phyloP scores from a whole-genome alignment of 148 eudicot species.

The Dianthus caryophyllus region DNA sequence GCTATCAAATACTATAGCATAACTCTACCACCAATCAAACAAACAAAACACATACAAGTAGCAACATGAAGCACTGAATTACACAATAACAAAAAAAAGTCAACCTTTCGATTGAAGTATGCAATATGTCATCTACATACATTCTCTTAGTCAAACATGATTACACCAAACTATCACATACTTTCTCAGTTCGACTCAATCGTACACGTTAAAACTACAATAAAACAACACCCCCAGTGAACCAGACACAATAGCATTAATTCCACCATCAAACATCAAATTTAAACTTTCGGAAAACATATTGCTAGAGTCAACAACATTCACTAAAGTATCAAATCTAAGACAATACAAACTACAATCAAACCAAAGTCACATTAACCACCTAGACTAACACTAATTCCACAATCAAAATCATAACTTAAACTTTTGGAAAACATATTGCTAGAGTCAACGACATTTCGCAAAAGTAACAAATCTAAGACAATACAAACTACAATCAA shows the following conservation, averaged over 20 bases:
- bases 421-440: no score
- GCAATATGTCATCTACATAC: not conserved
- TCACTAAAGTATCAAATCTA: no score
- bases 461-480: no score
- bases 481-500: not conserved
- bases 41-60: not conserved
- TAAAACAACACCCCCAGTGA: no score
- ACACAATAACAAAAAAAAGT: not conserved
- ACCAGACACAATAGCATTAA: no score
- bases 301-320: no score
- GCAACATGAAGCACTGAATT: not conserved
- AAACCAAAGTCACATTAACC: not conserved
- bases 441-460: no score
- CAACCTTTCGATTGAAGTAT: not conserved
- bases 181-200: no score
- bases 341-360: not conserved
- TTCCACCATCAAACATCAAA: no score
- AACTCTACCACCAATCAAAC: not conserved
- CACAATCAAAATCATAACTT: slow-evolving; percentile 2
- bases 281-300: no score
- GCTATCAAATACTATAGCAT: not conserved
- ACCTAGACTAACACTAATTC: not conserved
- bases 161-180: not conserved
- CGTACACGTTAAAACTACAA: no score
- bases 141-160: not conserved